These are phyloP conservation scores for Clarkia xantiana DNA, from an alignment of 345 rosid genomes.

Conservation along the genomic window DNA sequence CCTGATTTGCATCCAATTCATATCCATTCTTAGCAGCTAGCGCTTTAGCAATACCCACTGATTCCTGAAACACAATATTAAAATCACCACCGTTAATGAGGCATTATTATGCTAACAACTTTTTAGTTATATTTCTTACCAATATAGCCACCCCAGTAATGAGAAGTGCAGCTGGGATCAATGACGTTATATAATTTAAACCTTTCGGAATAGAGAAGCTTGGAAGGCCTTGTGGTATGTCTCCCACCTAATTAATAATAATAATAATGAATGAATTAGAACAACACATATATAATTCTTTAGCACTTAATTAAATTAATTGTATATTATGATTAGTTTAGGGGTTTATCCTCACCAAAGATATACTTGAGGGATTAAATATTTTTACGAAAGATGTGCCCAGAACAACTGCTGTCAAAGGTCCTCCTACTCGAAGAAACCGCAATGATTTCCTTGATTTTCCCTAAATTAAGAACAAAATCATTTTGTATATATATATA, in stretches of 20 bases:
- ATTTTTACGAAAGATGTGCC: conserved; percentile 81
- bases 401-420: conserved; percentile 75
- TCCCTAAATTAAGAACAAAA: conserved; percentile 39
- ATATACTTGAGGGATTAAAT: conserved; percentile 63
- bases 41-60: conserved; percentile 99
- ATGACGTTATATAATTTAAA: conserved; percentile 49
- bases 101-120: not conserved
- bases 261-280: too few species aligned
- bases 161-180: conserved; percentile 85
- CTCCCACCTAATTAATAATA: conserved; percentile 70
- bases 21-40: conserved; percentile 96
- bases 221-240: conserved; percentile 95
- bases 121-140: conserved; percentile 35
- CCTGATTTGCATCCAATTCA: conserved; percentile 91
- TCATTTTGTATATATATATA: not conserved
- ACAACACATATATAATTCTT: too few species aligned
- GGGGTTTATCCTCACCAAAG: conserved; percentile 67
- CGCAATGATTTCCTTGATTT: conserved; percentile 73
- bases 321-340: not conserved
- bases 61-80: conserved; percentile 46
- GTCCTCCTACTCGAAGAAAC: conserved; percentile 84
- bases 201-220: conserved; percentile 63
- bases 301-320: too few species aligned
- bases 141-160: conserved; percentile 95
- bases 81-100: not conserved